Evolutionary conservation across 495 filamentous ascomycete genomes (phyloP).

Genomic region (Ramalina peruviana): DNA sequence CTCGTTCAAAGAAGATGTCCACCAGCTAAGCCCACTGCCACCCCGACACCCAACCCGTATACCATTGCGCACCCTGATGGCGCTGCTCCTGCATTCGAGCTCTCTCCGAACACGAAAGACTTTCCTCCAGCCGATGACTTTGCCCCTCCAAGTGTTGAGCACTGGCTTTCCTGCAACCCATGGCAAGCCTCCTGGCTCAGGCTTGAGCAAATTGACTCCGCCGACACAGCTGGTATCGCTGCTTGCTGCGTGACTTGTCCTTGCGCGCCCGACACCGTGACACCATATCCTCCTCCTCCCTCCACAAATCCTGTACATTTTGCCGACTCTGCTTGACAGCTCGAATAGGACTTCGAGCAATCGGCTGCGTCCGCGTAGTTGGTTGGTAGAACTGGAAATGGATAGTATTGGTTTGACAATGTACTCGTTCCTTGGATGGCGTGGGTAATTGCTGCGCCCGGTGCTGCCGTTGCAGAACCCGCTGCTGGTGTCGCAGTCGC

Average conservation of each 20-base stretch:
- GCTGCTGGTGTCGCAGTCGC: conserved; percentile 21
- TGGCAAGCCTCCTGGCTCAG: conserved; percentile 47
- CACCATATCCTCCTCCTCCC: conserved; percentile 36
- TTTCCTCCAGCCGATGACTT: conserved; percentile 18
- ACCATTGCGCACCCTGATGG: conserved; percentile 27
- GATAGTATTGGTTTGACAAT: conserved; percentile 41
- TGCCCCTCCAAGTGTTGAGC: conserved; percentile 28
- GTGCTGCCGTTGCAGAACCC: conserved; percentile 10
- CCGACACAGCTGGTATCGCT: conserved; percentile 32
- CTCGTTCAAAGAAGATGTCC: conserved; percentile 1
- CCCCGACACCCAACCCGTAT: conserved; percentile 28
- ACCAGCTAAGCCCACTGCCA: conserved; percentile 23
- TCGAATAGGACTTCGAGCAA: conserved; percentile 52
- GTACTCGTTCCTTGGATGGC: conserved; percentile 13
- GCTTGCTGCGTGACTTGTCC: conserved; percentile 37
- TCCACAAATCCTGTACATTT: conserved; percentile 47
- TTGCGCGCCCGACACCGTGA: conserved; percentile 48
- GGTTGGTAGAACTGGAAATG: conserved; percentile 54
- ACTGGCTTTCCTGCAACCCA: conserved; percentile 40
- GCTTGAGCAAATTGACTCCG: conserved; percentile 51
- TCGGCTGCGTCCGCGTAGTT: conserved; percentile 45
- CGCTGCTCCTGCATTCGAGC: conserved; percentile 19
- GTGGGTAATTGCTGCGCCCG: conserved; percentile 8
- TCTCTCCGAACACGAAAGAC: conserved; percentile 12
- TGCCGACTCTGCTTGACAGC: conserved; percentile 49